Evolutionary conservation across 495 filamentous ascomycete species (phyloP), one percentile per base, ranked within the genome.

Genomic region (Aspergillus egyptiacus): DNA sequence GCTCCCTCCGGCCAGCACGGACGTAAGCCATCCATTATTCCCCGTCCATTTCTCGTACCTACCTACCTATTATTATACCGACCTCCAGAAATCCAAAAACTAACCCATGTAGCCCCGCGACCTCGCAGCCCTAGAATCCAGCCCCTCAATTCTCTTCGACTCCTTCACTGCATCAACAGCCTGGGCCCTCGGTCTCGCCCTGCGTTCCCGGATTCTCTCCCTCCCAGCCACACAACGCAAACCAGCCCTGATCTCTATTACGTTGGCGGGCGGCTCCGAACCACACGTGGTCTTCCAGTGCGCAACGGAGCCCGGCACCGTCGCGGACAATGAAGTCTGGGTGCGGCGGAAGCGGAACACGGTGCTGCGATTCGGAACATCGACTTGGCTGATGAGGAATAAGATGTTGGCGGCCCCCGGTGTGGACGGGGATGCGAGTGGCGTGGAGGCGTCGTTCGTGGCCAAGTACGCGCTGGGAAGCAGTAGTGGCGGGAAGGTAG

Each of bases 361-460:
- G 1, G 87, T 89, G 14, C 57, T 87, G 51, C 71, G 85, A n/a
- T 89, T 77, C 68, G 83, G 83, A 0, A 56, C 71, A 45, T 81
- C 75, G 31, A 82, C 80, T 9, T 86, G 82, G 81, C 75, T 76
- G 49, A 80, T 87, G 78, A 64, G 72, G 40, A 69, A 75, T 53
- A 82, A 84, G 71, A 78, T 76, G 32, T 39, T 65, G 14, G 48
- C 51, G 9, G n/a, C n/a, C n/a, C n/a, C n/a, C n/a, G 56, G 57
- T 5, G 50, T 49, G 5, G 54, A 46, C 9, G 57, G 51, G 18
- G 50, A 42, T 23, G 58, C 56, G 15, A 42, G 33, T 8, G 74
- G 76, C 4, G 69, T 86, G 47, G 81, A 87, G 62, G 66, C 54
- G 17, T 67, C 67, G 22, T 85, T 87, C 66, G 65, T 70, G 38